Base-by-base conservation (phyloP, 805 yeast species). In the Cyberlindnera mrakii region DNA sequence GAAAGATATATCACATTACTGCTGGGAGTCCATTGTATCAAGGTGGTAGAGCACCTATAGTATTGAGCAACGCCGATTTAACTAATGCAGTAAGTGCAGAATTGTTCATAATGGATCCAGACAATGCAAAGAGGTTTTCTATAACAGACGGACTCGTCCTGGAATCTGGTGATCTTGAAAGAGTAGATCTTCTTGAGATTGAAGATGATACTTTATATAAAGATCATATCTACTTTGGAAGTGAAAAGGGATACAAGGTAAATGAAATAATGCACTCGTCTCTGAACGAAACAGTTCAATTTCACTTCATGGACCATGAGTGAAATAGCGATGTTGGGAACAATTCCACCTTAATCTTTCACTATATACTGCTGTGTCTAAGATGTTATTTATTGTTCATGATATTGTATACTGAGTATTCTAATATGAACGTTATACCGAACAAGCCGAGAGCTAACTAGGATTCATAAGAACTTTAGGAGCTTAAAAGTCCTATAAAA, bases 21-120 rank as follows among this genome's bases (percentile, higher is more conserved):
- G 50, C 50, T 7, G 50, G 50, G 10, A 46, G 45, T 25, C 39
- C 39, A 11, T 17, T 37, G 19, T 37, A 37, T n/a, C 39, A 37
- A 18, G 33, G 27, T 10, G 17, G 18, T 13, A 27, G 16, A 16
- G 25, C 39, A 10, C 39, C 39, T 25, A 37, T 37, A 18, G 50
- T 46, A n/a, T 27, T 46, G 30, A 43, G 41, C 13, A 35, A 29
- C n/a, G 42, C 42, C 4, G 37, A 43, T 11, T 14, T 43, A 3
- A 9, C 17, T 11, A 25, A 31, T n/a, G 30, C 27, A 4, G 25
- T 18, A 15, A 33, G 17, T 8, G 34, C 37, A 16, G 40, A 43
- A 33, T 30, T 43, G 17, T 15, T 39, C 8, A 31, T 35, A 3
- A 33, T 43, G 10, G 46, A 43, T 32, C 40, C 40, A 6, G 35